Evolutionary conservation across 192 early-diverging fungal genomes (phyloP).

Genomic region (Rhizoclosmatium globosum): DNA sequence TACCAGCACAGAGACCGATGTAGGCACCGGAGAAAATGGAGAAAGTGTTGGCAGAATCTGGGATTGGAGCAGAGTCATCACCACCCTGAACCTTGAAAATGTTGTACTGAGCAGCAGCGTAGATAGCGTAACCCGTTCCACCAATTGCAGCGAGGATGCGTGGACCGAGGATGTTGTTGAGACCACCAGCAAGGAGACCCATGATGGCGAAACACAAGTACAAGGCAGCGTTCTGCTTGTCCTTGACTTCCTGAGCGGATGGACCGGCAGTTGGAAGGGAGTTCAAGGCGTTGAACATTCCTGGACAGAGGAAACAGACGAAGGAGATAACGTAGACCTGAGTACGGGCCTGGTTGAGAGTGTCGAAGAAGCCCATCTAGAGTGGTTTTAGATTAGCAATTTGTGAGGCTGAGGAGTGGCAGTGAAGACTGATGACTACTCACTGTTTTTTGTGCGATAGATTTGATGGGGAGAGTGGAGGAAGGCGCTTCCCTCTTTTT

Average conservation of each 20-base stretch:
- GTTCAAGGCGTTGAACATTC: slow-evolving; percentile 20
- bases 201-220: background rate
- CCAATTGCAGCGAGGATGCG: slow-evolving; percentile 72
- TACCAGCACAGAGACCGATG: slow-evolving; percentile 83
- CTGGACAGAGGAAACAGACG: slow-evolving; percentile 75
- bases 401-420: too few species aligned
- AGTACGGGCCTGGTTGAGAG: slow-evolving; percentile 49
- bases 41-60: slow-evolving; percentile 42
- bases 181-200: slow-evolving; percentile 13
- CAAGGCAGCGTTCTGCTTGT: slow-evolving; percentile 12
- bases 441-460: too few species aligned
- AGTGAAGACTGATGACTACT: too few species aligned
- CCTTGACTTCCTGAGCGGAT: background rate
- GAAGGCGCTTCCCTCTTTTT: too few species aligned
- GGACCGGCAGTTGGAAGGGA: background rate
- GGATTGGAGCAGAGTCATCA: slow-evolving; percentile 42
- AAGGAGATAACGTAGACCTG: slow-evolving; percentile 76
- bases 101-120: slow-evolving; percentile 76
- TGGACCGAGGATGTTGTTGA: slow-evolving; percentile 78
- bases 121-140: slow-evolving; percentile 75
- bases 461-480: too few species aligned
- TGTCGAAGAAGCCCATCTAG: slow-evolving; percentile 12
- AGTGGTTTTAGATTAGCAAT: background rate
- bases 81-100: slow-evolving; percentile 65
- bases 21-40: slow-evolving; percentile 80